Evolutionary conservation across 2,329 filamentous ascomycete species (phyloP), one percentile per base, ranked within the genome.

Genomic region (Rugonectria rugulosa): DNA sequence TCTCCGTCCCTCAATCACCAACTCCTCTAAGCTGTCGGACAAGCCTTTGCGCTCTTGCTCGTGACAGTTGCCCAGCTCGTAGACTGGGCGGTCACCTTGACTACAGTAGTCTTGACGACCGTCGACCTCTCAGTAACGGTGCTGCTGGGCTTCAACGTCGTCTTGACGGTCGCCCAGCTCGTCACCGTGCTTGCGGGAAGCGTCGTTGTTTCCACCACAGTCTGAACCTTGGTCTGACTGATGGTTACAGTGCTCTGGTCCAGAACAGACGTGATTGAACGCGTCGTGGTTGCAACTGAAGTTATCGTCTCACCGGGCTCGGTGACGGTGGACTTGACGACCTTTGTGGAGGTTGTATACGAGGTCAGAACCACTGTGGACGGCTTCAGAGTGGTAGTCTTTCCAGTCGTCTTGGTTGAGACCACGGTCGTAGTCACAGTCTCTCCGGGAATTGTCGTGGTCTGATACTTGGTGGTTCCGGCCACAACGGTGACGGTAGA

Each of bases 161-260:
- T 61, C 47, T 65, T 67, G 9, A 64, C 63, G 3, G 66, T 67
- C 2, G 56, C 27, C 66, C 64, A 65, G 21, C 43, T 56, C 3
- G 64, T 68, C 1, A 60, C 57, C 2, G 63, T 67, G 40, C 19
- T 53, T 12, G 53, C 63, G 0, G 64, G 64, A 1, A 68, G 52
- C 1, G 60, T 63, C 6, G 51, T 53, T 0, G 66, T 68, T 20
- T 56, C 48, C 26, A 47, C 43, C 19, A 44, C 45, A 2, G 54
- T 55, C 5, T 27, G 12, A 11, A 52, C 19, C 31, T 53, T 47
- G 6, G 40, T 37, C 8, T 50, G 31, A 5, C 51, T 60, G 12
- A 62, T 45, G 2, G 51, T 49, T 9, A 37, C 50, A 1, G 45
- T 54, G 17, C 50, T 52, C 15, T 56, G 55, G 8, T 47, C 47